Evolutionary conservation across 1,284 basidiomycete species (phyloP).

Genomic region (Cryptococcus sp.): DNA sequence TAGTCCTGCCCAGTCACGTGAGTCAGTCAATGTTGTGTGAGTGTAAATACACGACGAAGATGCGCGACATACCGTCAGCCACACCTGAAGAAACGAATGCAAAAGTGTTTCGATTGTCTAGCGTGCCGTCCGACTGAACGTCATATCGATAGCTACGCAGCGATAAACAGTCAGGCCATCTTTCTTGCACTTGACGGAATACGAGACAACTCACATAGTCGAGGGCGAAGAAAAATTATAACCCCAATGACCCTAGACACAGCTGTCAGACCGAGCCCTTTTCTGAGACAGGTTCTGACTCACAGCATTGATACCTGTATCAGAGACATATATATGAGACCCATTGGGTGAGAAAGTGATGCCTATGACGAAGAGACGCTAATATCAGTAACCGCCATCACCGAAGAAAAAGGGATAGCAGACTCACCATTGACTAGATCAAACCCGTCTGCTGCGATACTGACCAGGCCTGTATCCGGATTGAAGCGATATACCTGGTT

Average conservation of each 20-base stretch:
- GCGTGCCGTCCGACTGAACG: conserved; percentile 61
- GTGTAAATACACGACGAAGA: neutral
- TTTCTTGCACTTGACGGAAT: neutral
- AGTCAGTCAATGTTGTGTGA: neutral
- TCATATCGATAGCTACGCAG: conserved; percentile 67
- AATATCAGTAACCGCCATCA: neutral
- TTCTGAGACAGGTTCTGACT: neutral
- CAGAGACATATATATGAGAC: conserved; percentile 66
- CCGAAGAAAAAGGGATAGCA: too few relatives aligned
- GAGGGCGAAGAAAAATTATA: conserved; percentile 65
- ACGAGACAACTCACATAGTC: conserved; percentile 60
- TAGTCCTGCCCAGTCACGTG: conserved; percentile 43
- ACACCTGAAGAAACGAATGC: conserved; percentile 68
- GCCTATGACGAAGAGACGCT: conserved; percentile 59
- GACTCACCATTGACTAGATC: conserved; percentile 46
- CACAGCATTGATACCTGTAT: conserved; percentile 25
- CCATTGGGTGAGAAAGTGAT: conserved; percentile 70
- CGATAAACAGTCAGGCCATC: neutral
- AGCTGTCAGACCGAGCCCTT: conserved; percentile 56
- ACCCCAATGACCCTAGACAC: conserved; percentile 62
- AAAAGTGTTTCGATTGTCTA: conserved; percentile 68
- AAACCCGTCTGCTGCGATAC: conserved; percentile 70
- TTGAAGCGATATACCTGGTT: conserved; percentile 74
- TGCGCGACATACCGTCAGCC: conserved; percentile 55
- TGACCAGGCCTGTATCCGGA: conserved; percentile 62